These are phyloP conservation scores for Aspergillus biplanus DNA, from an alignment of 495 filamentous ascomycete genomes.

Conservation along the genomic window DNA sequence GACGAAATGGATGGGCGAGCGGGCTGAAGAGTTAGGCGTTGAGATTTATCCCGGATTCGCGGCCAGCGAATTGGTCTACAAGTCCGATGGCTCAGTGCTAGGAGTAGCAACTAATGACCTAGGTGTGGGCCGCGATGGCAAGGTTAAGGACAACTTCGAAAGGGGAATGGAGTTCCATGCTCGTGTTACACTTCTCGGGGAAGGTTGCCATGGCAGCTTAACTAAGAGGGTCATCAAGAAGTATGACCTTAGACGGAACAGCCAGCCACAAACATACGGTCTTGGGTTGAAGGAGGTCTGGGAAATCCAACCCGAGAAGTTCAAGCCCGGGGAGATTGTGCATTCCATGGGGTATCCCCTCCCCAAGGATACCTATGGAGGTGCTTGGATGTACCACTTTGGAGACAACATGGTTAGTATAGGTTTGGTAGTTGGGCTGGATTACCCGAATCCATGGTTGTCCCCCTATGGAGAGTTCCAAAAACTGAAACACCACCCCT, in stretches of 20 bases:
- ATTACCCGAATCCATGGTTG: constrained; percentile 96
- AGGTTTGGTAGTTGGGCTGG: constrained; percentile 90
- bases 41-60: constrained; percentile 97
- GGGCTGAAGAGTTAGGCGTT: constrained; percentile 97
- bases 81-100: constrained; percentile 81
- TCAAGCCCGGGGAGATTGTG: constrained; percentile 78
- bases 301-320: constrained; percentile 94
- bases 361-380: constrained; percentile 87
- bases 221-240: constrained; percentile 96
- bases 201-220: constrained; percentile 95
- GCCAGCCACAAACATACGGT: constrained; percentile 92
- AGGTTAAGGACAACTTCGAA: constrained; percentile 90
- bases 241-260: constrained; percentile 86
- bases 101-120: constrained; percentile 97
- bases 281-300: constrained; percentile 96
- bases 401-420: constrained; percentile 95
- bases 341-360: constrained; percentile 96
- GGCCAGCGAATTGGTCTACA: constrained; percentile 89
- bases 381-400: constrained; percentile 98
- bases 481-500: constrained; percentile 96
- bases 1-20: constrained; percentile 90
- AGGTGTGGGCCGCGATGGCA: constrained; percentile 77
- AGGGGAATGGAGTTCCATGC: constrained; percentile 99
- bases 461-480: constrained; percentile 97
- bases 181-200: constrained; percentile 86